A percentile compares a stretch with the other conserved stretches of the same genome.
Evolutionary conservation across 306 rosid genomes (phyloP).

Genomic region (Lagenaria siceraria): DNA sequence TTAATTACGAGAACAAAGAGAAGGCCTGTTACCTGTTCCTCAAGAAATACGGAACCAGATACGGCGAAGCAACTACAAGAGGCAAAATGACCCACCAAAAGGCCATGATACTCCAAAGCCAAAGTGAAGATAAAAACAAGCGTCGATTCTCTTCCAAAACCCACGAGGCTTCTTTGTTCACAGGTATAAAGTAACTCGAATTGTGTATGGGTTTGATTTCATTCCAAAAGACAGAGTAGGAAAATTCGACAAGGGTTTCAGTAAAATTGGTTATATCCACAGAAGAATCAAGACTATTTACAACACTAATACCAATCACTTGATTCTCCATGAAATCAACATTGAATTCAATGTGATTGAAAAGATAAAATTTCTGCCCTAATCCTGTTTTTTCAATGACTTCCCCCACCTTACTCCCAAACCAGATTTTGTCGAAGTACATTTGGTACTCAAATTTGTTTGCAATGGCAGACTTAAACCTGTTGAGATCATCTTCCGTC

Average conservation of each 20-base stretch:
- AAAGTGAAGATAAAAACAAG: neutral
- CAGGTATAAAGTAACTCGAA: neutral
- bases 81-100: neutral
- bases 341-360: conserved; percentile 2
- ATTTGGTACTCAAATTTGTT: conserved; percentile 1
- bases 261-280: conserved; percentile 3
- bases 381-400: neutral
- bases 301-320: neutral
- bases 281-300: neutral
- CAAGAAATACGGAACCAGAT: neutral
- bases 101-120: neutral
- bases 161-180: neutral
- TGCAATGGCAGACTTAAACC: neutral
- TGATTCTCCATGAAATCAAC: neutral
- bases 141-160: neutral
- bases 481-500: conserved; percentile 3
- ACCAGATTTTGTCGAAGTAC: conserved; percentile 1
- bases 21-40: neutral
- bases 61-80: neutral
- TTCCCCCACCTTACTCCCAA: neutral
- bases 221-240: conserved; percentile 8
- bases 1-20: neutral
- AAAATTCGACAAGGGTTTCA: neutral
- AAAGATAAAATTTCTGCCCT: neutral
- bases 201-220: neutral